A percentile compares a stretch with the other conserved stretches of the same genome.
Conservation (phyloP, 768 basidiomycete species). For the Cystoderma amianthinum region DNA sequence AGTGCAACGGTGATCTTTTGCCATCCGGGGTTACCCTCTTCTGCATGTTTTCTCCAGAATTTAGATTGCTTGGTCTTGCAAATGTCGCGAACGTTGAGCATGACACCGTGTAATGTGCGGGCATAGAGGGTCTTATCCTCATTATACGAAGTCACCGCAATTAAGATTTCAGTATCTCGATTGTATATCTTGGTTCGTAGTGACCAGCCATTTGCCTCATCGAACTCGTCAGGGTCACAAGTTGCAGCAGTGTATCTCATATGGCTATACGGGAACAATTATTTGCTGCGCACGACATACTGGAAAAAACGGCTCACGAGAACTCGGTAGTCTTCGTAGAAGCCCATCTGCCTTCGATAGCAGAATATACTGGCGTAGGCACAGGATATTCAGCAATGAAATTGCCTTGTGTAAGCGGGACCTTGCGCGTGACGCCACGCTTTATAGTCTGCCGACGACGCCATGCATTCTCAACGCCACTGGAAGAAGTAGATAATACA, state of each 20-base stretch:
- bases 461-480: conserved; percentile 55
- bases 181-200: conserved; percentile 81
- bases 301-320: conserved; percentile 48
- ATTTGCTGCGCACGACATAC: neutral
- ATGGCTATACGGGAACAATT: conserved; percentile 38
- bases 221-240: conserved; percentile 86
- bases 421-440: conserved; percentile 86
- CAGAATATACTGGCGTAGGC: conserved; percentile 75
- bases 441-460: conserved; percentile 85
- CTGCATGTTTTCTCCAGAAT: conserved; percentile 79
- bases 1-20: conserved; percentile 87
- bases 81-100: conserved; percentile 97
- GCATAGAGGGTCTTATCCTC: conserved; percentile 91
- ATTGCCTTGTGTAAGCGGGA: conserved; percentile 90
- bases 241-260: conserved; percentile 95
- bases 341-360: conserved; percentile 78
- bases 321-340: conserved; percentile 78
- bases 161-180: conserved; percentile 87
- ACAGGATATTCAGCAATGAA: conserved; percentile 89
- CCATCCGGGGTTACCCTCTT: conserved; percentile 84
- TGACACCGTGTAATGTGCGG: conserved; percentile 89
- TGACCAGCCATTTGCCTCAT: conserved; percentile 73
- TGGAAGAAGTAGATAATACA: conserved; percentile 44
- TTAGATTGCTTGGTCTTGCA: conserved; percentile 94
- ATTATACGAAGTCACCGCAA: conserved; percentile 91